A percentile compares a stretch with the other conserved stretches of the same genome.
These are phyloP conservation scores for Kodamaea plutei DNA, from an alignment of 1,139 yeast species.

Conservation along the genomic window DNA sequence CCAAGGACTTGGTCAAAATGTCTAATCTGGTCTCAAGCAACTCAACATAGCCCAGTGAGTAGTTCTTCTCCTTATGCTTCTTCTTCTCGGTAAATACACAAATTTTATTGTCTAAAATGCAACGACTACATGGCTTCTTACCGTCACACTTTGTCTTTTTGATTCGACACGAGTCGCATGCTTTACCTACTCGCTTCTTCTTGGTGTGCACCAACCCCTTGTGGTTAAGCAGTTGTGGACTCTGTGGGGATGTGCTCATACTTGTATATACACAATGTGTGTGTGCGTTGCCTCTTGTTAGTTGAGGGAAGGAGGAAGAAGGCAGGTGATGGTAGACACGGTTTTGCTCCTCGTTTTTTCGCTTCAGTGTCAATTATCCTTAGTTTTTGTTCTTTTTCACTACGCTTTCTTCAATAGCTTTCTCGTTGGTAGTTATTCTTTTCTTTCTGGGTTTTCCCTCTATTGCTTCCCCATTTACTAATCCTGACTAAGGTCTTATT, in stretches of 20 bases:
- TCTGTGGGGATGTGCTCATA: constrained; percentile 4
- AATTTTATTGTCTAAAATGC: constrained; percentile 65
- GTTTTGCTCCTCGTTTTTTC: too few species aligned
- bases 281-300: too few species aligned
- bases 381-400: background rate
- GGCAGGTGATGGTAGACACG: too few species aligned
- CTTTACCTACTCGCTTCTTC: constrained; percentile 75
- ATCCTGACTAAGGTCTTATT: background rate
- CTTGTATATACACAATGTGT: too few species aligned
- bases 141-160: constrained; percentile 79
- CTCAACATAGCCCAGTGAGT: constrained; percentile 67
- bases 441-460: too few species aligned
- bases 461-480: background rate
- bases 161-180: constrained; percentile 75
- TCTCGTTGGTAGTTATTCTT: too few species aligned
- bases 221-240: background rate
- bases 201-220: constrained; percentile 18
- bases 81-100: constrained; percentile 73
- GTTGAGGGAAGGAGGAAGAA: too few species aligned
- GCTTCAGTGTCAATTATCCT: too few species aligned
- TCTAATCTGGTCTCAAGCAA: constrained; percentile 64
- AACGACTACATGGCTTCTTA: constrained; percentile 67
- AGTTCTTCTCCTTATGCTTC: constrained; percentile 55
- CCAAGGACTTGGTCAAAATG: constrained; percentile 54
- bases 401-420: too few species aligned